phyloP scores from a whole-genome alignment of 1,284 basidiomycete genomes.

The Microbotryum violaceum region DNA sequence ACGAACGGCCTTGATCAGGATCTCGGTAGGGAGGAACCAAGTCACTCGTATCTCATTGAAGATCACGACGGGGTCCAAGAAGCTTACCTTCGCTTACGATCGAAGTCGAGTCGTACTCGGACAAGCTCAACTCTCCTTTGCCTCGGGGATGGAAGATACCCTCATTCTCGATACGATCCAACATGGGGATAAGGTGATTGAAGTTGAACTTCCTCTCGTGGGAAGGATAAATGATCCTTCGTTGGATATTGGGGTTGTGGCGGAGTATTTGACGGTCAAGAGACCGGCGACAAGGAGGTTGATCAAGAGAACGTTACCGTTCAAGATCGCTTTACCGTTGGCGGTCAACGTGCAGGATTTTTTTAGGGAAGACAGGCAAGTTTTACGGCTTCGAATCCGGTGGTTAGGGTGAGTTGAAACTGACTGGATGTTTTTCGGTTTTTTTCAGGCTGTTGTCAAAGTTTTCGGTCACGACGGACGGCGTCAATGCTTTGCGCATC shows the following conservation, averaged over 20 bases:
- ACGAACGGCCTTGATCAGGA: conserved; percentile 50
- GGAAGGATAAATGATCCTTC: conserved; percentile 6
- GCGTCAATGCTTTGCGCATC: conserved; percentile 62
- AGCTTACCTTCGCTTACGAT: conserved; percentile 45
- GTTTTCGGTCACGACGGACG: conserved; percentile 67
- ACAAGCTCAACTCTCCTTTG: conserved; percentile 35
- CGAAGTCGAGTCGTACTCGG: too few relatives aligned
- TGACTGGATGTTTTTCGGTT: too few relatives aligned
- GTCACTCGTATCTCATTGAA: conserved; percentile 51
- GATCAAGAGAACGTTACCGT: conserved; percentile 49
- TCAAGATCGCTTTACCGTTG: conserved; percentile 62
- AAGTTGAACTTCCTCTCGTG: conserved; percentile 9
- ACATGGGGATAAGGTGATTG: conserved; percentile 4
- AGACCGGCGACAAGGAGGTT: conserved; percentile 52
- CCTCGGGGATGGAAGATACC: neutral
- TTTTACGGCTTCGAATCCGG: conserved; percentile 5
- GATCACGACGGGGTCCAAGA: conserved; percentile 49
- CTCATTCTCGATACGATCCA: conserved; percentile 5
- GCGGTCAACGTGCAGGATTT: conserved; percentile 78
- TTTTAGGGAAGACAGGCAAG: conserved; percentile 61
- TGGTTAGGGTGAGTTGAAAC: neutral
- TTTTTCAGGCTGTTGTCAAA: conserved; percentile 60
- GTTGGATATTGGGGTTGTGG: conserved; percentile 40
- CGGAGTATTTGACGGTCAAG: conserved; percentile 55
- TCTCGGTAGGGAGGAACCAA: conserved; percentile 60